These are phyloP conservation scores for Nosema muscidifuracis DNA, from an alignment of 371 early-diverging fungal species.

Conservation along the genomic window DNA sequence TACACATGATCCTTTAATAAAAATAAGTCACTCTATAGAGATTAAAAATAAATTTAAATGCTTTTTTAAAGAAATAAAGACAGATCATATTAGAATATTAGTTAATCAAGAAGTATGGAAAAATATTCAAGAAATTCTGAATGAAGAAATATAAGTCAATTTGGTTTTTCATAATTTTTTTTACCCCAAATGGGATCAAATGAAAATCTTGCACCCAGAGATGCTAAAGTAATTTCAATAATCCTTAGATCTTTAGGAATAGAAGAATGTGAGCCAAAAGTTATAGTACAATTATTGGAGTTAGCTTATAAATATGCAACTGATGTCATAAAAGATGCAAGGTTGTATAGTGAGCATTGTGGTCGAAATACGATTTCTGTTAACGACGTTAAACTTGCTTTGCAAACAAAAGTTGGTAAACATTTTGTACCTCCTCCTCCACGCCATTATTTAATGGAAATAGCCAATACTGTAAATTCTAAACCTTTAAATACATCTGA, in stretches of 20 bases:
- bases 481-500: constrained; percentile 58
- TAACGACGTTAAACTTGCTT: constrained; percentile 85
- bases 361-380: constrained; percentile 71
- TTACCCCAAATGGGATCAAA: constrained; percentile 11
- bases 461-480: constrained; percentile 56
- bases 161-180: neutral
- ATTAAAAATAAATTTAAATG: constrained; percentile 25
- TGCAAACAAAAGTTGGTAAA: constrained; percentile 64
- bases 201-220: constrained; percentile 68
- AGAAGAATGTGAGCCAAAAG: constrained; percentile 86
- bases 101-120: constrained; percentile 22
- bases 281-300: constrained; percentile 85
- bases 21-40: constrained; percentile 24
- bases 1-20: constrained; percentile 39
- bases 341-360: constrained; percentile 83
- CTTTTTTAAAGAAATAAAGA: constrained; percentile 2
- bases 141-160: too few species aligned
- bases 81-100: constrained; percentile 23
- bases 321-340: constrained; percentile 84
- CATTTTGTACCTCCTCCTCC: constrained; percentile 64
- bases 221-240: constrained; percentile 80
- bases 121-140: neutral
- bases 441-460: constrained; percentile 60
- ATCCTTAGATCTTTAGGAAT: constrained; percentile 80
- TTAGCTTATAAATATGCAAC: constrained; percentile 84